Percentiles rank a stretch among this genome's conserved stretches.
Evolutionary conservation across 108 stramenopile genomes (phyloP).

Genomic region (Skeletonema marinoi): DNA sequence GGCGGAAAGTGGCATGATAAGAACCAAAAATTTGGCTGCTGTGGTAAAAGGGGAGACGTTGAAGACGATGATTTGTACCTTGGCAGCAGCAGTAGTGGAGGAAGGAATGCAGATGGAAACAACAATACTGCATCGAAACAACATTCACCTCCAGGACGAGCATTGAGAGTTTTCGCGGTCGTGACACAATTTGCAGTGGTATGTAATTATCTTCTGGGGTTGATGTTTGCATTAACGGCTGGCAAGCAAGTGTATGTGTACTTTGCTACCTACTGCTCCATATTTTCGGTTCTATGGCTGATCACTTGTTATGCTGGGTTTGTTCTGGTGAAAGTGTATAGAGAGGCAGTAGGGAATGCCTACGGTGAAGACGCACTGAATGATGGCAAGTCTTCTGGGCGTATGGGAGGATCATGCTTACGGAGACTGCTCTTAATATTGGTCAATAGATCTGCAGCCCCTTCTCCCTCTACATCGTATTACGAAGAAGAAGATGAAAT

Average conservation of each 20-base stretch:
- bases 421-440: background rate
- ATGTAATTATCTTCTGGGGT: slow-evolving; percentile 40
- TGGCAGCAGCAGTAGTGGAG: background rate
- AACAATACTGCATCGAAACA: background rate
- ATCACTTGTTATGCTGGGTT: slow-evolving; percentile 23
- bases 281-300: slow-evolving; percentile 45
- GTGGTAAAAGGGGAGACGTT: slow-evolving; percentile 7
- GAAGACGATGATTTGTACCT: slow-evolving; percentile 1
- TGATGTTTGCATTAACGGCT: slow-evolving; percentile 45
- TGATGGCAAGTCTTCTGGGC: slow-evolving; percentile 1
- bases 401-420: background rate
- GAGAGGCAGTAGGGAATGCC: slow-evolving; percentile 15
- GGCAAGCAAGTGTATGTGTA: slow-evolving; percentile 35
- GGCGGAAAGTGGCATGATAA: slow-evolving; percentile 28
- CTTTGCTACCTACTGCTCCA: slow-evolving; percentile 43
- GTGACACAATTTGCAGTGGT: slow-evolving; percentile 39
- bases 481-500: slow-evolving; percentile 39
- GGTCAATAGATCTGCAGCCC: background rate
- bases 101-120: slow-evolving; percentile 3
- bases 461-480: background rate
- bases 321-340: slow-evolving; percentile 27
- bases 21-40: slow-evolving; percentile 19
- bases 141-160: slow-evolving; percentile 28
- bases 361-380: slow-evolving; percentile 26
- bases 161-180: slow-evolving; percentile 15